Conservation (phyloP, 1,139 yeast species). For the Scheffersomyces cryptocercus region DNA sequence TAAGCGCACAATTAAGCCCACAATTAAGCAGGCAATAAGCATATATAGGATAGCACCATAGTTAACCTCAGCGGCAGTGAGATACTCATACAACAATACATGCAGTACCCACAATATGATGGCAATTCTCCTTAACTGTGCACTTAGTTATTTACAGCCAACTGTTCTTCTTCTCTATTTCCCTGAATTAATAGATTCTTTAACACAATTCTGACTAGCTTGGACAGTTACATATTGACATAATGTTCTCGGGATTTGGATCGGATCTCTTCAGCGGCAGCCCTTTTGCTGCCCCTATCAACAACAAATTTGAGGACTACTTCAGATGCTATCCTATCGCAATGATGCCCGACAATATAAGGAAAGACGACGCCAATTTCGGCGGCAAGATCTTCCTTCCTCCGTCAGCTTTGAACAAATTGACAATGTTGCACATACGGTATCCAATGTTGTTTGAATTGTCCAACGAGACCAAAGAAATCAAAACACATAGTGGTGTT, state of each 20-base stretch:
- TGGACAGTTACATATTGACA: no score
- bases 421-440: slow-evolving; percentile 82
- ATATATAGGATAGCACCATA: no score
- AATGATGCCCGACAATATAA: slow-evolving; percentile 82
- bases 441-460: slow-evolving; percentile 95
- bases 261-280: slow-evolving; percentile 41
- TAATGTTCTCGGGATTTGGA: slow-evolving; percentile 50
- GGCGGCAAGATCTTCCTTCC: slow-evolving; percentile 98
- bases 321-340: slow-evolving; percentile 90
- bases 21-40: no score
- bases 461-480: slow-evolving; percentile 60
- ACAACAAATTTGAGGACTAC: slow-evolving; percentile 64
- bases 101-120: no score
- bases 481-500: slow-evolving; percentile 85
- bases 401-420: slow-evolving; percentile 84
- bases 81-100: no score
- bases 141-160: no score
- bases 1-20: no score
- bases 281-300: slow-evolving; percentile 30
- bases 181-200: no score
- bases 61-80: no score
- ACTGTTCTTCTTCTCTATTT: no score
- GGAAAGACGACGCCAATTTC: slow-evolving; percentile 81
- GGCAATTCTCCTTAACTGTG: no score
- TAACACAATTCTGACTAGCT: no score